These are phyloP conservation scores for Emmonsiellopsis sp. DNA, from an alignment of 2,329 filamentous ascomycete genomes.

Conservation along the genomic window DNA sequence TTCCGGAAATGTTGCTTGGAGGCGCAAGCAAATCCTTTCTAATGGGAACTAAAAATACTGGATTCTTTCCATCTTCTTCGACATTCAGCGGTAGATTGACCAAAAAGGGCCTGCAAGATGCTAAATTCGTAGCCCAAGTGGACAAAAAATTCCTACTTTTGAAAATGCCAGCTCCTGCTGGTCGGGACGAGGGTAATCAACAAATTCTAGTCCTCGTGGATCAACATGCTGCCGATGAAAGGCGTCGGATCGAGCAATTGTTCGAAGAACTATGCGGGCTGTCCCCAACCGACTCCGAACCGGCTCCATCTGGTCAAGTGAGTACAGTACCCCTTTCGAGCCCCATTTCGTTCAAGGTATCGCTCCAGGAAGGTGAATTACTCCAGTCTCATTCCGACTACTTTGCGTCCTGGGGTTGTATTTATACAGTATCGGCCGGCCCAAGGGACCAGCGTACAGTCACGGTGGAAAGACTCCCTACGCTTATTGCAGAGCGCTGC, in stretches of 20 bases:
- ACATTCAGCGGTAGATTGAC: slow-evolving; percentile 39
- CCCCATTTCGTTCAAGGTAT: slow-evolving; percentile 57
- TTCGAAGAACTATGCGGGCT: slow-evolving; percentile 48
- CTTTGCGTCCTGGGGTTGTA: slow-evolving; percentile 68
- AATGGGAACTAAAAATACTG: not conserved
- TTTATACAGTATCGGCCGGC: slow-evolving; percentile 43
- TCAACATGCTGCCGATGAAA: slow-evolving; percentile 91
- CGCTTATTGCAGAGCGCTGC: slow-evolving; percentile 67
- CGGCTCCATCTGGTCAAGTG: slow-evolving; percentile 6
- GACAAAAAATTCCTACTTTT: slow-evolving; percentile 82
- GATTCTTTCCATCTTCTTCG: not conserved
- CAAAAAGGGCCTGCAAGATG: slow-evolving; percentile 50
- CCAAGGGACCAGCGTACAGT: slow-evolving; percentile 23
- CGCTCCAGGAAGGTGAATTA: slow-evolving; percentile 49
- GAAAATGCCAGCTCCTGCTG: slow-evolving; percentile 26
- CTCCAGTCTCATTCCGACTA: slow-evolving; percentile 46
- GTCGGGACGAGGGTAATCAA: slow-evolving; percentile 3
- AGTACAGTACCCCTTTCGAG: slow-evolving; percentile 33
- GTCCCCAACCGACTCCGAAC: slow-evolving; percentile 7
- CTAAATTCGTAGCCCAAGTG: slow-evolving; percentile 69
- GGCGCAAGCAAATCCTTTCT: not conserved
- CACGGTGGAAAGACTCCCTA: slow-evolving; percentile 54
- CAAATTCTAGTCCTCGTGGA: slow-evolving; percentile 66
- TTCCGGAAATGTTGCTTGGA: slow-evolving; percentile 3
- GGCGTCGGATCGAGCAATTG: slow-evolving; percentile 67